Evolutionary conservation across 129 eudicot species (phyloP).

Genomic region (Arctium lappa): DNA sequence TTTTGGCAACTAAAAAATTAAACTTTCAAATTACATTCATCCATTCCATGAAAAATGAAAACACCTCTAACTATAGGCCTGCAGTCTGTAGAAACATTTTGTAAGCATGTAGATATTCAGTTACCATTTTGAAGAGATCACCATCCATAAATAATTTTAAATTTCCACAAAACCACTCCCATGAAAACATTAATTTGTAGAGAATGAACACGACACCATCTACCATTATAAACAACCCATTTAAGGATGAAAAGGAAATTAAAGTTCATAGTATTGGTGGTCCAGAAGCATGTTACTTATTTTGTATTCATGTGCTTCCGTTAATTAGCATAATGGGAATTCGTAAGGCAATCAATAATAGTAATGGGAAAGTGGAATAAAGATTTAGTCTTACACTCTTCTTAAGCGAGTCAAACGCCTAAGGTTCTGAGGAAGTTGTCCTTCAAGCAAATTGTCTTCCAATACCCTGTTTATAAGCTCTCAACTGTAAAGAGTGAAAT

Average conservation of each 20-base stretch:
- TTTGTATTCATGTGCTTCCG: not conserved
- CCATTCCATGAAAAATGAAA: not conserved
- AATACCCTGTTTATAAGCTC: constrained; percentile 46
- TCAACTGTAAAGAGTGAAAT: constrained; percentile 6
- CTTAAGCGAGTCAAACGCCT: constrained; percentile 49
- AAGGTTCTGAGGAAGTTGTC: constrained; percentile 60
- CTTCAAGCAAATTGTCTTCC: constrained; percentile 68
- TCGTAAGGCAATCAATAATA: not conserved
- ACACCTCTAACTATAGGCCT: not conserved
- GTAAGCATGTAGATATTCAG: not conserved
- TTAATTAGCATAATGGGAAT: not conserved
- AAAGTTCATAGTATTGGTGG: not conserved
- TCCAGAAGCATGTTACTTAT: not conserved
- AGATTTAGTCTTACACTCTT: constrained; percentile 55
- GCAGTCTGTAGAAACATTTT: not conserved
- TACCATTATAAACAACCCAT: not conserved
- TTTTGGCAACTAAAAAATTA: not conserved
- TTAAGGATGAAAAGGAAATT: not conserved
- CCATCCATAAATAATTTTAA: not conserved
- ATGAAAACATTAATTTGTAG: too few relatives aligned
- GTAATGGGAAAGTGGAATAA: not conserved
- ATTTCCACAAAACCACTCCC: not conserved
- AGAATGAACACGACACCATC: not conserved
- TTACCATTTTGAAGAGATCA: not conserved
- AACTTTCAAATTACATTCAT: not conserved